A percentile compares a stretch with the other conserved stretches of the same genome.
Conservation (phyloP, 352 stramenopile species). For the Pythium rishiriense region DNA sequence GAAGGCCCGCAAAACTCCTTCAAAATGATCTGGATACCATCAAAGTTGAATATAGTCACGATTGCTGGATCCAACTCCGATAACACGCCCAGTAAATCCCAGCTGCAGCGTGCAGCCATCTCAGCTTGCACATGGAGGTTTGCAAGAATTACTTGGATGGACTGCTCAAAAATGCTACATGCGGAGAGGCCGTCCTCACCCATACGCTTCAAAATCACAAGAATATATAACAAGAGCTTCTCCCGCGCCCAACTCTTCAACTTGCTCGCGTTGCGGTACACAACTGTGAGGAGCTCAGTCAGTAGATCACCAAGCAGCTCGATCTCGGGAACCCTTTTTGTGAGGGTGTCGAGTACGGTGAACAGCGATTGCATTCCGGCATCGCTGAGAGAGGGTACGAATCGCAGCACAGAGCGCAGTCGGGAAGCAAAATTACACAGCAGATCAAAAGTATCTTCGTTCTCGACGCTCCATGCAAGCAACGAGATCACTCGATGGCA, state of each 20-base stretch:
- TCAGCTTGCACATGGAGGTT: constrained; percentile 39
- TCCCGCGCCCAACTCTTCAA: constrained; percentile 39
- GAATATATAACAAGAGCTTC: constrained; percentile 49
- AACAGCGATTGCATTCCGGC: constrained; percentile 17
- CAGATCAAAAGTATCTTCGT: constrained; percentile 29
- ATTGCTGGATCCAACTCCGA: constrained; percentile 58
- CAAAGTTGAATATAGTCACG: constrained; percentile 62
- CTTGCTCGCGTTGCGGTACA: constrained; percentile 45
- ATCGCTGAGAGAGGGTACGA: constrained; percentile 11
- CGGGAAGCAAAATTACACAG: constrained; percentile 15
- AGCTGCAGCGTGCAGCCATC: constrained; percentile 45
- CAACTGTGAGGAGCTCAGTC: constrained; percentile 34
- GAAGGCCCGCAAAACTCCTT: constrained; percentile 39
- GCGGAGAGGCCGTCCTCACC: constrained; percentile 50
- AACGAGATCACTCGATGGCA: constrained; percentile 16
- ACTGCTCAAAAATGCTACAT: constrained; percentile 50
- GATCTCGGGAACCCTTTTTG: constrained; percentile 29
- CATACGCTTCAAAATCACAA: constrained; percentile 57
- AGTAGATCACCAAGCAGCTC: constrained; percentile 42
- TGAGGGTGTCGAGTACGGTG: constrained; percentile 37
- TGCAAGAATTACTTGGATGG: constrained; percentile 53
- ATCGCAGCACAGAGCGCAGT: constrained; percentile 15
- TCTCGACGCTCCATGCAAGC: constrained; percentile 22
- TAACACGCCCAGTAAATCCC: constrained; percentile 54
- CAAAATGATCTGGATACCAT: constrained; percentile 55